phyloP scores from a whole-genome alignment of 2,329 filamentous ascomycete genomes.

The Aureobasidium lini region DNA sequence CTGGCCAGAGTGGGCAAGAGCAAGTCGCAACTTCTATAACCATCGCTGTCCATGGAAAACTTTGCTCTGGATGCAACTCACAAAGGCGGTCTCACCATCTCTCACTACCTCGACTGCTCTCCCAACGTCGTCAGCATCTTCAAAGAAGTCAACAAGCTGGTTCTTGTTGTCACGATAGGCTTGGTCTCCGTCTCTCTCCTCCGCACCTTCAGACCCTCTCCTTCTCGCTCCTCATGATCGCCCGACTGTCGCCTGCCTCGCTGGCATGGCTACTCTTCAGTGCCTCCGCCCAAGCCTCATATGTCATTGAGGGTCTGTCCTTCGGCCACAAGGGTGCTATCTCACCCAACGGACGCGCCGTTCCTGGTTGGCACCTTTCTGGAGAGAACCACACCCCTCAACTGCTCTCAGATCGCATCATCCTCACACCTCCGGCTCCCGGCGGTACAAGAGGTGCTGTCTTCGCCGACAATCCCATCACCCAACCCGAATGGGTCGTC shows the following conservation, averaged over 20 bases:
- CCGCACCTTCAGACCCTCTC: slow-evolving; percentile 11
- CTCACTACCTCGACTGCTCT: slow-evolving; percentile 46
- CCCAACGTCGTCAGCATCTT: slow-evolving; percentile 42
- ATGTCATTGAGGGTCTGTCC: slow-evolving; percentile 45
- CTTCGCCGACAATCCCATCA: slow-evolving; percentile 63
- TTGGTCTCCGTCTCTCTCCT: slow-evolving; percentile 25
- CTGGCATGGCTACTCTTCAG: slow-evolving; percentile 21
- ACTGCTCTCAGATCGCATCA: slow-evolving; percentile 77
- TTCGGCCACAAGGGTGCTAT: slow-evolving; percentile 66
- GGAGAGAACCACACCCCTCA: slow-evolving; percentile 51
- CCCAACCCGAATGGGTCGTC: slow-evolving; percentile 62
- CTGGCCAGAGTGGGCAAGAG: slow-evolving; percentile 3
- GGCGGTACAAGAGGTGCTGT: slow-evolving; percentile 77
- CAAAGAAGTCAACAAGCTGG: slow-evolving; percentile 45
- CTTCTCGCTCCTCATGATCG: slow-evolving; percentile 3
- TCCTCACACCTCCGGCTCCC: slow-evolving; percentile 81
- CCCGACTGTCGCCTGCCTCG: slow-evolving; percentile 9
- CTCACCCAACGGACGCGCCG: slow-evolving; percentile 50
- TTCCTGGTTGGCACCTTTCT: slow-evolving; percentile 50
- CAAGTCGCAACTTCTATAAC: background rate
- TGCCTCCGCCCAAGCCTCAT: slow-evolving; percentile 21
- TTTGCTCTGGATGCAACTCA: slow-evolving; percentile 27
- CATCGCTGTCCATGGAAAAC: slow-evolving; percentile 22
- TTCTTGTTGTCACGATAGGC: slow-evolving; percentile 39
- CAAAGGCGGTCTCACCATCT: slow-evolving; percentile 32